phyloP scores from a whole-genome alignment of 257 asterid genomes.

The Cordia subcordata region DNA sequence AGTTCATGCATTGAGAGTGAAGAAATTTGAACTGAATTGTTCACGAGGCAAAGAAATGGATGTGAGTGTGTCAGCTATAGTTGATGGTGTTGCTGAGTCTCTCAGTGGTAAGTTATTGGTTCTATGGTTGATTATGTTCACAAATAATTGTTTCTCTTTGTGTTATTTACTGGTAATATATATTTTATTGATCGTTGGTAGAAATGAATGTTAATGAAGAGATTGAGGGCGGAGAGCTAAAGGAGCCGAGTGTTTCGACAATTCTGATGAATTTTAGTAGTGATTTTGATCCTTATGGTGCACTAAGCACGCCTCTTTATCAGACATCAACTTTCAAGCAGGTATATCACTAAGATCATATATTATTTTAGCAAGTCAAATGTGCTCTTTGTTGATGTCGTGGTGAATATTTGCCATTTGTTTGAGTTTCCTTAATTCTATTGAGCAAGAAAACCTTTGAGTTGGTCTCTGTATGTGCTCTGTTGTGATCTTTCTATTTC shows the following conservation, averaged over 20 bases:
- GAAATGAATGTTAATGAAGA: slow-evolving; percentile 29
- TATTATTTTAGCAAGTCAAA: neutral
- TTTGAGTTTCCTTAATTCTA: too few species aligned
- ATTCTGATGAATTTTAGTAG: slow-evolving; percentile 76
- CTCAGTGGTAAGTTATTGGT: slow-evolving; percentile 31
- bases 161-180: neutral
- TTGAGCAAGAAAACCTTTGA: too few species aligned
- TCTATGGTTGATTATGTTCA: neutral
- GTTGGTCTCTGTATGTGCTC: too few species aligned
- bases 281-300: slow-evolving; percentile 85
- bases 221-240: slow-evolving; percentile 27
- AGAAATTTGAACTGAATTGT: slow-evolving; percentile 42
- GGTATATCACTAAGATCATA: slow-evolving; percentile 33
- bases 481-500: too few species aligned
- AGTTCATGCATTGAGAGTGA: slow-evolving; percentile 17
- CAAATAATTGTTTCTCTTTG: neutral
- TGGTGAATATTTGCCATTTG: too few species aligned
- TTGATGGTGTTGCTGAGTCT: slow-evolving; percentile 37
- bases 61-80: slow-evolving; percentile 43
- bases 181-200: slow-evolving; percentile 20
- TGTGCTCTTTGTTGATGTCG: neutral
- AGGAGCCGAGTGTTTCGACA: slow-evolving; percentile 67
- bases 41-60: slow-evolving; percentile 56
- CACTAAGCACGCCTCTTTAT: slow-evolving; percentile 88
- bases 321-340: slow-evolving; percentile 99